A percentile compares a stretch with the other conserved stretches of the same genome.
Evolutionary conservation across 2,329 filamentous ascomycete genomes (phyloP).

Genomic region (Fusarium sp.): DNA sequence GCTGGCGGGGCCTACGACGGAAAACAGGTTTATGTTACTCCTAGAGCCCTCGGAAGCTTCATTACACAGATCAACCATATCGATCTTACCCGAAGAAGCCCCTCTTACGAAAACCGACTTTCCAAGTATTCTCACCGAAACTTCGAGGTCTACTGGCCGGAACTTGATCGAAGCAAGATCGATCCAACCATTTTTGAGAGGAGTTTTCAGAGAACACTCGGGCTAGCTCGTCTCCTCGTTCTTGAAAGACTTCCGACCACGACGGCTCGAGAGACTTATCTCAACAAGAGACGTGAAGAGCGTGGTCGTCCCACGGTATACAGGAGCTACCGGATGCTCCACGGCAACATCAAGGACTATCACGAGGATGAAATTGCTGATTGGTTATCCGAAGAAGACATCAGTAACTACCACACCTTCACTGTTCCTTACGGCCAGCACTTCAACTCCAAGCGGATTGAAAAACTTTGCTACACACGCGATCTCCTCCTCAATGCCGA

Average conservation of each 20-base stretch:
- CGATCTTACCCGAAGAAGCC: conserved; percentile 81
- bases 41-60: conserved; percentile 80
- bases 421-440: conserved; percentile 74
- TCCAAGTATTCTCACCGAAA: conserved; percentile 87
- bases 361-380: conserved; percentile 86
- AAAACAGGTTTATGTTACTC: conserved; percentile 80
- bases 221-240: conserved; percentile 81
- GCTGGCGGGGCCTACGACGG: conserved; percentile 85
- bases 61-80: conserved; percentile 85
- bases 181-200: conserved; percentile 90
- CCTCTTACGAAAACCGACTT: conserved; percentile 87
- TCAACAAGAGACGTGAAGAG: conserved; percentile 75
- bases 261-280: conserved; percentile 74
- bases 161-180: conserved; percentile 77
- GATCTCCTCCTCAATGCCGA: conserved; percentile 86
- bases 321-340: conserved; percentile 49
- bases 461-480: conserved; percentile 83
- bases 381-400: conserved; percentile 80
- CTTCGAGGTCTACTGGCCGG: conserved; percentile 85
- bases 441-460: conserved; percentile 76
- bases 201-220: conserved; percentile 78
- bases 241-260: conserved; percentile 80
- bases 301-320: conserved; percentile 72
- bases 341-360: conserved; percentile 80
- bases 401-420: conserved; percentile 83